A percentile compares a stretch with the other conserved stretches of the same genome.
These are phyloP conservation scores for Candida insectalens DNA, from an alignment of 805 yeast genomes.

Conservation along the genomic window DNA sequence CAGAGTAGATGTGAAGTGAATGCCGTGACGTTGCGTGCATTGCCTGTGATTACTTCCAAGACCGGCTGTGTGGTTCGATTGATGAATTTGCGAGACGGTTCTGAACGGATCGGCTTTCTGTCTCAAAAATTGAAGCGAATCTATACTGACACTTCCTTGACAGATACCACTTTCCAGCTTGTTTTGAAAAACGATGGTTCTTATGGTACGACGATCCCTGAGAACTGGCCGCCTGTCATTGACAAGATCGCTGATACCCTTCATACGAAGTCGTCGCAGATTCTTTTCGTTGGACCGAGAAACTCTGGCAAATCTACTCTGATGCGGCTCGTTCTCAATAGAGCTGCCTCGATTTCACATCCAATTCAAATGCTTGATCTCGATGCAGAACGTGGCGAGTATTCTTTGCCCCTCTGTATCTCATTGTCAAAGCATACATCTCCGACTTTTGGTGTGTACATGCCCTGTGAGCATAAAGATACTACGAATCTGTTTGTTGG, in stretches of 20 bases:
- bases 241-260: slow-evolving; percentile 8
- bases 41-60: slow-evolving; percentile 37
- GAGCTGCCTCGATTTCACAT: slow-evolving; percentile 22
- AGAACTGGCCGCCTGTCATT: slow-evolving; percentile 17
- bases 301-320: slow-evolving; percentile 80
- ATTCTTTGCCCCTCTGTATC: slow-evolving; percentile 60
- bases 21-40: slow-evolving; percentile 25
- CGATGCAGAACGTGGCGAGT: slow-evolving; percentile 88
- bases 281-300: slow-evolving; percentile 53
- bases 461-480: slow-evolving; percentile 14
- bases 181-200: slow-evolving; percentile 9
- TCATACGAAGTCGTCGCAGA: slow-evolving; percentile 7
- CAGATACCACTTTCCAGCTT: not conserved
- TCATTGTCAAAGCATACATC: slow-evolving; percentile 34
- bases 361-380: slow-evolving; percentile 51
- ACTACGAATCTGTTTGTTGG: slow-evolving; percentile 38
- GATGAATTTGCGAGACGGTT: slow-evolving; percentile 29
- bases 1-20: slow-evolving; percentile 21
- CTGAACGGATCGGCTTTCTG: slow-evolving; percentile 32
- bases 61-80: slow-evolving; percentile 29
- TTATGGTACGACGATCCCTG: slow-evolving; percentile 18
- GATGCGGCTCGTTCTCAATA: slow-evolving; percentile 43
- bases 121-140: slow-evolving; percentile 37
- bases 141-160: too few relatives aligned
- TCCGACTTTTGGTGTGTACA: slow-evolving; percentile 30